These are phyloP conservation scores for Boletus subparvulus DNA, from an alignment of 768 basidiomycete genomes.

Conservation along the genomic window DNA sequence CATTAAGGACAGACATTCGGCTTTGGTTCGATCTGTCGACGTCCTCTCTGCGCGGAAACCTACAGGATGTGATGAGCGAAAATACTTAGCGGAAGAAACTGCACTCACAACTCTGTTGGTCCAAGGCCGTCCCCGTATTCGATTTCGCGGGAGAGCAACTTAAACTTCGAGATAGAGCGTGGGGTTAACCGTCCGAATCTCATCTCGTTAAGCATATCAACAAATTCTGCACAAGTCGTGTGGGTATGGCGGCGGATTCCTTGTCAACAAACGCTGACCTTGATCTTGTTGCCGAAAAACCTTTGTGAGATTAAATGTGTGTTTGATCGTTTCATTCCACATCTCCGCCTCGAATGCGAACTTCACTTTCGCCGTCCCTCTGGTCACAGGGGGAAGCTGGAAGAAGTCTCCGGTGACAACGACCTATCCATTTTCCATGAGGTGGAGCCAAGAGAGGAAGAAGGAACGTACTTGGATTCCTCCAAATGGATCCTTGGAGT, in stretches of 20 bases:
- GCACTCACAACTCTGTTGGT: constrained; percentile 83
- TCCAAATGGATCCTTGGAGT: constrained; percentile 75
- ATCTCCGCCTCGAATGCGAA: constrained; percentile 89
- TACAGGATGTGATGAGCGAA: constrained; percentile 30
- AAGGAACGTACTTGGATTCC: constrained; percentile 74
- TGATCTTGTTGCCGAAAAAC: constrained; percentile 95
- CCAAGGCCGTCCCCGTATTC: constrained; percentile 77
- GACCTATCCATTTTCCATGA: constrained; percentile 45
- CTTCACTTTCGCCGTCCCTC: constrained; percentile 55
- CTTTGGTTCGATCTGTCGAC: constrained; percentile 80
- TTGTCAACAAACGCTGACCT: constrained; percentile 45
- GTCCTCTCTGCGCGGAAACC: constrained; percentile 89
- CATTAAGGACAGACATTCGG: constrained; percentile 62
- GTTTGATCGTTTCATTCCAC: constrained; percentile 73
- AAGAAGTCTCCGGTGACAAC: constrained; percentile 98
- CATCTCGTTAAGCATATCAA: constrained; percentile 99
- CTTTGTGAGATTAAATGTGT: constrained; percentile 90
- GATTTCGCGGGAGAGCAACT: constrained; percentile 64
- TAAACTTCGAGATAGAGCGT: constrained; percentile 71
- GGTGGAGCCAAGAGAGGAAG: neutral
- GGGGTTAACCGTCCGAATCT: constrained; percentile 74
- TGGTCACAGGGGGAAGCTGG: constrained; percentile 91
- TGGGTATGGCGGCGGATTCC: neutral
- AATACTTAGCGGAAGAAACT: neutral
- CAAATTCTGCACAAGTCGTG: constrained; percentile 60